phyloP scores from a whole-genome alignment of 768 basidiomycete genomes.

The Naganishia vaughanmartiniae region DNA sequence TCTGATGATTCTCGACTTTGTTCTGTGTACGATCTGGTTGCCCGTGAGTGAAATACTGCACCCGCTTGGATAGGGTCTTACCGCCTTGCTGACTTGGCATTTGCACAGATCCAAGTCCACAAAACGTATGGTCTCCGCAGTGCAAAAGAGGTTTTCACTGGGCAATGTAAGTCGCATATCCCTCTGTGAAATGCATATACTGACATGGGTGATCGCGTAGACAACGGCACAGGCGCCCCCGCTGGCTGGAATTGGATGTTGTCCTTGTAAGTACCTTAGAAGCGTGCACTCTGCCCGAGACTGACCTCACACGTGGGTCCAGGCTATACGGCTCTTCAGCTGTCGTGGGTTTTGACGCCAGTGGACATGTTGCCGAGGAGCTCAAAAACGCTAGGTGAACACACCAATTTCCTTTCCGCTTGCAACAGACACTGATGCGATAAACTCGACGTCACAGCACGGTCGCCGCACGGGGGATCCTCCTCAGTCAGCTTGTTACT shows the following conservation, averaged over 20 bases:
- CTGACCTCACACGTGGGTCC: neutral
- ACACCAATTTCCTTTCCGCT: conserved; percentile 49
- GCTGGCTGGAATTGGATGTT: conserved; percentile 89
- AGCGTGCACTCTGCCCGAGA: neutral
- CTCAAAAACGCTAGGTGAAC: conserved; percentile 66
- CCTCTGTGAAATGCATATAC: neutral
- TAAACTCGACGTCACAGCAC: conserved; percentile 56
- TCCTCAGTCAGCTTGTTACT: conserved; percentile 72
- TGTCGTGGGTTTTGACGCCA: conserved; percentile 85
- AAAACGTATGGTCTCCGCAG: conserved; percentile 84
- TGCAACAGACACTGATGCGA: neutral
- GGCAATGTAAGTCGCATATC: conserved; percentile 57
- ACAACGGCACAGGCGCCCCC: conserved; percentile 84
- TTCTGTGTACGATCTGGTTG: conserved; percentile 85
- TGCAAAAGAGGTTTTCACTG: conserved; percentile 77
- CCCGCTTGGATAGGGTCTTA: neutral
- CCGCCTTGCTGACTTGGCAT: neutral
- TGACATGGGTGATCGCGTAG: conserved; percentile 53
- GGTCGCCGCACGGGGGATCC: conserved; percentile 75
- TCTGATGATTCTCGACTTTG: conserved; percentile 79
- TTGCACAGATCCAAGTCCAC: conserved; percentile 66
- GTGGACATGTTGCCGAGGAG: conserved; percentile 83
- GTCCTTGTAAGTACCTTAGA: conserved; percentile 64
- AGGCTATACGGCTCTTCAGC: conserved; percentile 84
- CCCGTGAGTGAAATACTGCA: conserved; percentile 54